A percentile compares a stretch with the other conserved stretches of the same genome.
These are phyloP conservation scores for Neoascochyta sp. DNA, from an alignment of 2,329 filamentous ascomycete species.

Conservation along the genomic window DNA sequence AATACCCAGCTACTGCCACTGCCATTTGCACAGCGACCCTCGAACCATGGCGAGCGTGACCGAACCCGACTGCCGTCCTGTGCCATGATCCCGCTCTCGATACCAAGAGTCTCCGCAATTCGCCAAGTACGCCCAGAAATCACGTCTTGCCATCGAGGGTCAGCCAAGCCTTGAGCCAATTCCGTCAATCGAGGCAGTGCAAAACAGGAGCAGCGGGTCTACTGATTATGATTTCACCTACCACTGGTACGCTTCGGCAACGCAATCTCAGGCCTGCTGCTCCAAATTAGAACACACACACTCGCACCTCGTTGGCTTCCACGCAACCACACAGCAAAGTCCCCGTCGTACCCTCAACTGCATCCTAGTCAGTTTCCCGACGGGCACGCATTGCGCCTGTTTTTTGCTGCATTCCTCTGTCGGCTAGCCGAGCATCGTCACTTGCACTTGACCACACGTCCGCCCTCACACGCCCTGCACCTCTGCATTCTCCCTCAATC, in stretches of 20 bases:
- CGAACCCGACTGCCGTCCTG: slow-evolving; percentile 4
- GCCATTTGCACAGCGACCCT: background rate
- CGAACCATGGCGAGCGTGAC: slow-evolving; percentile 4
- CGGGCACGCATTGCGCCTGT: too few species aligned
- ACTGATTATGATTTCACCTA: background rate
- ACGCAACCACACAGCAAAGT: slow-evolving; percentile 3
- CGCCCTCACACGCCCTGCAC: too few species aligned
- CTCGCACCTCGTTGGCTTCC: too few species aligned
- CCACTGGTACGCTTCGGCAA: slow-evolving; percentile 1
- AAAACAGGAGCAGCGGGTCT: slow-evolving; percentile 7
- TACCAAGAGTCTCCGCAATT: slow-evolving; percentile 7
- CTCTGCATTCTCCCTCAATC: too few species aligned
- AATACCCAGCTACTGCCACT: too few species aligned
- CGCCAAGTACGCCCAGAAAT: slow-evolving; percentile 9
- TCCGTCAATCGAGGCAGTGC: slow-evolving; percentile 10
- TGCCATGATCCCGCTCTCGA: slow-evolving; percentile 11
- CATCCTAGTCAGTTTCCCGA: background rate
- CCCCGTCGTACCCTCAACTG: too few species aligned
- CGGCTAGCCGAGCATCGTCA: too few species aligned
- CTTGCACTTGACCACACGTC: too few species aligned
- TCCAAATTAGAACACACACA: too few species aligned
- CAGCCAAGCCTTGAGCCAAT: slow-evolving; percentile 7
- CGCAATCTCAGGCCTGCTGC: background rate
- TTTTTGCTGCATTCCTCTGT: too few species aligned
- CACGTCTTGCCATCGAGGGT: slow-evolving; percentile 3